A percentile compares a stretch with the other conserved stretches of the same genome.
Conservation (phyloP, 768 basidiomycete genomes). For the Boletellus emodensis region DNA sequence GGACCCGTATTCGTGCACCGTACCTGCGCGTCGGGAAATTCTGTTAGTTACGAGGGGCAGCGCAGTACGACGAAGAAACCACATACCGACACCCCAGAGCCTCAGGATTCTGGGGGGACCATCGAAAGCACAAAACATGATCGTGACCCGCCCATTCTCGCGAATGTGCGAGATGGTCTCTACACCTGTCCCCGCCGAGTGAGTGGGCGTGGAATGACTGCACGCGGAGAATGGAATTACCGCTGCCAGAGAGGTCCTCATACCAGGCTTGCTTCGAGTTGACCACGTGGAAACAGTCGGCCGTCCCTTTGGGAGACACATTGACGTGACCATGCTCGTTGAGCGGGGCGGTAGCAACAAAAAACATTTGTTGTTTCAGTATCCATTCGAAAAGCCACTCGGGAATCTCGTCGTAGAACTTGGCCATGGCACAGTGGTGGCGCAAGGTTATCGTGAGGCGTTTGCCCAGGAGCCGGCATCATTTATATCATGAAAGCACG, state of each 20-base stretch:
- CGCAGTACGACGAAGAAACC: too few species aligned
- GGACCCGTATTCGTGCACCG: conserved; percentile 59
- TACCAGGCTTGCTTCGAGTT: conserved; percentile 62
- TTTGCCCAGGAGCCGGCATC: too few species aligned
- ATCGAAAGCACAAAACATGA: conserved; percentile 60
- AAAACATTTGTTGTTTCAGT: conserved; percentile 60
- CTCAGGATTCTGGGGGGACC: conserved; percentile 57
- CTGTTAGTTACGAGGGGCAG: neutral
- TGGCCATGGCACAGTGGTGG: conserved; percentile 40
- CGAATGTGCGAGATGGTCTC: conserved; percentile 60
- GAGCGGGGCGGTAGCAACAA: conserved; percentile 68
- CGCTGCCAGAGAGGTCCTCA: conserved; percentile 67
- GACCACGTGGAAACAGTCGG: conserved; percentile 58
- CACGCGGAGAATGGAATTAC: conserved; percentile 29
- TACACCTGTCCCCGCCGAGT: conserved; percentile 34
- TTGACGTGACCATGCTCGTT: conserved; percentile 56
- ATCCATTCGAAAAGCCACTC: conserved; percentile 54
- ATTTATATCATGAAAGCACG: neutral
- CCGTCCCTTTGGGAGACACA: conserved; percentile 65
- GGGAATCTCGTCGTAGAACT: conserved; percentile 59
- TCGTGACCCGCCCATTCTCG: conserved; percentile 61
- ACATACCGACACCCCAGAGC: conserved; percentile 54
- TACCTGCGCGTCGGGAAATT: conserved; percentile 35
- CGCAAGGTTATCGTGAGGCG: neutral
- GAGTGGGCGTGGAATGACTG: neutral